These are phyloP conservation scores for Volvox reticuliferus DNA, from an alignment of 139 green algal species.

Conservation along the genomic window DNA sequence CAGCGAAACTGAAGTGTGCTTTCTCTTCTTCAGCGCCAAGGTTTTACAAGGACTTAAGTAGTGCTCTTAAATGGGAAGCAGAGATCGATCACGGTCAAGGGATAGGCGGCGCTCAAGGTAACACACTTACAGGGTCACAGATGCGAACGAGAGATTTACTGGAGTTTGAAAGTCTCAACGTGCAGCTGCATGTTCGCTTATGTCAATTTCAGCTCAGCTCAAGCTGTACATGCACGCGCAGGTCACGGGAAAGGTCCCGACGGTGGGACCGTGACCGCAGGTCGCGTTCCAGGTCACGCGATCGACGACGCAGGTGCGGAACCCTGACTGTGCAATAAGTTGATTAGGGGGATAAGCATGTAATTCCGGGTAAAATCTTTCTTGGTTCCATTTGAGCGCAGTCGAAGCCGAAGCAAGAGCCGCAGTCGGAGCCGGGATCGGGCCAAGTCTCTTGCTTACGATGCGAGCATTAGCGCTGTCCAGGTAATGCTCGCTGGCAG, in stretches of 20 bases:
- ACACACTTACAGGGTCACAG: too few species aligned
- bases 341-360: neutral
- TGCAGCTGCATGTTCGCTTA: neutral
- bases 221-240: neutral
- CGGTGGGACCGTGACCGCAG: constrained; percentile 38
- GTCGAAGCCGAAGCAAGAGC: constrained; percentile 38
- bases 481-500: neutral
- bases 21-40: too few species aligned
- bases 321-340: neutral
- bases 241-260: constrained; percentile 32
- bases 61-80: constrained; percentile 14
- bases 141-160: neutral
- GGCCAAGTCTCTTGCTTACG: constrained; percentile 26
- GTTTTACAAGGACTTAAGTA: neutral
- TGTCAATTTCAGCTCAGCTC: neutral
- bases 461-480: constrained; percentile 46
- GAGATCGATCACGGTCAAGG: constrained; percentile 20
- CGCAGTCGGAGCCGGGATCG: constrained; percentile 39
- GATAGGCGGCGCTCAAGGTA: constrained; percentile 31
- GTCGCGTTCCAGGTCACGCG: constrained; percentile 12
- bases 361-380: too few species aligned
- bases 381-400: neutral
- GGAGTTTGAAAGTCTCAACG: neutral
- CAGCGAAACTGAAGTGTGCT: too few species aligned
- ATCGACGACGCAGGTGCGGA: constrained; percentile 17